Evolutionary conservation across 116 monocot species (phyloP).

Genomic region (Phalaenopsis hybrid): DNA sequence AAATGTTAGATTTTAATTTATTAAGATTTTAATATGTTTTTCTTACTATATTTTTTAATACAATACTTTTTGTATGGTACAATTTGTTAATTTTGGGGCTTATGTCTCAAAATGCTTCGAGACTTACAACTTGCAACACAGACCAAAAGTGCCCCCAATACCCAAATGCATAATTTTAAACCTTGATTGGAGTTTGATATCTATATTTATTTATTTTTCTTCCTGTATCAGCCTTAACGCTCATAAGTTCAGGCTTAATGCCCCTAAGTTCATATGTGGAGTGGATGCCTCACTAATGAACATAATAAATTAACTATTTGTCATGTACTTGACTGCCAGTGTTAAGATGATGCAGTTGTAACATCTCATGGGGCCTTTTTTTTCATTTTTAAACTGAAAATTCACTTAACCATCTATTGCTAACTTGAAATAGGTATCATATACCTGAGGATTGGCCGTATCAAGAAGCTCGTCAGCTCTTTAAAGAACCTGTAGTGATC

Average conservation of each 20-base stretch:
- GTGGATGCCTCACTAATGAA: neutral
- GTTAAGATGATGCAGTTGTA: too few relatives aligned
- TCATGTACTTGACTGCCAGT: neutral
- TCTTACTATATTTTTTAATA: too few relatives aligned
- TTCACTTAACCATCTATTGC: neutral
- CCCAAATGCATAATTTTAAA: too few relatives aligned
- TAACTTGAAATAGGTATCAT: slow-evolving; percentile 50
- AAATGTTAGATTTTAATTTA: too few relatives aligned
- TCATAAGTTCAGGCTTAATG: neutral
- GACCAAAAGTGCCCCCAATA: too few relatives aligned
- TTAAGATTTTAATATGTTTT: too few relatives aligned
- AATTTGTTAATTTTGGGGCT: too few relatives aligned
- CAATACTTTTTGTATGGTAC: too few relatives aligned
- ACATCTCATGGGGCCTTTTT: neutral
- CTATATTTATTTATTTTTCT: neutral
- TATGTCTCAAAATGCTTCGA: too few relatives aligned
- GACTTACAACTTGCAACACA: too few relatives aligned
- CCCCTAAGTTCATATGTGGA: neutral
- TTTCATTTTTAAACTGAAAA: neutral
- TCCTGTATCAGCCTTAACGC: neutral
- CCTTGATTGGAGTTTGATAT: too few relatives aligned
- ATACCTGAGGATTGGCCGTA: slow-evolving; percentile 98
- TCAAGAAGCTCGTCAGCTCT: slow-evolving; percentile 74
- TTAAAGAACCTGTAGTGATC: slow-evolving; percentile 80
- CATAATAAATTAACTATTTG: neutral